Evolutionary conservation across 2,329 filamentous ascomycete genomes (phyloP).

Genomic region (Botrytis porri): DNA sequence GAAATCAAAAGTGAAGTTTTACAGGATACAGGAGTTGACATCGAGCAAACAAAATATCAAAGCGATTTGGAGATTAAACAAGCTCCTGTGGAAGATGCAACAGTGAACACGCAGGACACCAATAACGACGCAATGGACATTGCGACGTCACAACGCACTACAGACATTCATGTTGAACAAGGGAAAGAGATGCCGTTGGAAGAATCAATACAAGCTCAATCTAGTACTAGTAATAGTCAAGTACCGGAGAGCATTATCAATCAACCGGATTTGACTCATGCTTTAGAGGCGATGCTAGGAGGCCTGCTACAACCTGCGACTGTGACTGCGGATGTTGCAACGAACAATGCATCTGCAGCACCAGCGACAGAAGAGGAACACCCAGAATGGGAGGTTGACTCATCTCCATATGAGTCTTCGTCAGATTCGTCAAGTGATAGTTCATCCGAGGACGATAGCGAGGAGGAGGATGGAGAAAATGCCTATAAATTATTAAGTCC

Average conservation of each 20-base stretch:
- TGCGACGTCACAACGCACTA: not conserved
- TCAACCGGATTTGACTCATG: conserved; percentile 31
- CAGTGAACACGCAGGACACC: not conserved
- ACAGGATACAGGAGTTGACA: not conserved
- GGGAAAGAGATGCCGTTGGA: not conserved
- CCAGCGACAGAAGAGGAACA: conserved; percentile 41
- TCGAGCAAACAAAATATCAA: not conserved
- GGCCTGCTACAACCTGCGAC: conserved; percentile 25
- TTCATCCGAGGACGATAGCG: conserved; percentile 54
- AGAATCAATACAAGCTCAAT: not conserved
- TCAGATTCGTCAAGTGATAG: conserved; percentile 53
- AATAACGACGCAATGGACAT: not conserved
- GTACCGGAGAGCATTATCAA: conserved; percentile 6
- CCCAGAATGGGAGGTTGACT: conserved; percentile 83
- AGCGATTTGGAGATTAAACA: not conserved
- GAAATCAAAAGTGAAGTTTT: not conserved
- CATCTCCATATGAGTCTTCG: conserved; percentile 70
- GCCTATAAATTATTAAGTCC: conserved; percentile 72
- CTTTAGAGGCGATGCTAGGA: conserved; percentile 34
- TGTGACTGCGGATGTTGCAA: not conserved
- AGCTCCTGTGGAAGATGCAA: not conserved
- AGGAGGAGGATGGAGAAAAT: conserved; percentile 51
- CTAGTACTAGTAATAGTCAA: not conserved
- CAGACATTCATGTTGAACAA: not conserved
- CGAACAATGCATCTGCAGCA: not conserved